Percentiles rank a stretch among this genome's conserved stretches.
Evolutionary conservation across 495 filamentous ascomycete genomes (phyloP).

Genomic region (Daldinia loculata): DNA sequence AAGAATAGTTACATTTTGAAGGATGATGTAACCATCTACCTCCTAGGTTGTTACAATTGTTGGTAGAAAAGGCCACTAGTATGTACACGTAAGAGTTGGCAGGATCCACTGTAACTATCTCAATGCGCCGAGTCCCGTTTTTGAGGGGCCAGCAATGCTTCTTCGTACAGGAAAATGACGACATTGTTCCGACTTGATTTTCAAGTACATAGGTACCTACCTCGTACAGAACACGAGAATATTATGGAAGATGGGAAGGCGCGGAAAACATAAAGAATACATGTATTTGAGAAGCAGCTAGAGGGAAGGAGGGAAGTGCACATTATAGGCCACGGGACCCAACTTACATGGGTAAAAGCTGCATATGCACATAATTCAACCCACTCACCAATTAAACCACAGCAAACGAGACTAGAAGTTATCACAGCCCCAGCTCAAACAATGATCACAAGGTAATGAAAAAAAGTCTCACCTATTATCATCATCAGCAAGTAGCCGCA

Average conservation of each 20-base stretch:
- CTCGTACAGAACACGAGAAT: conserved; percentile 2
- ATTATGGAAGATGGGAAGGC: background rate
- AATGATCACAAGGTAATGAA: conserved; percentile 39
- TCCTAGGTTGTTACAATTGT: background rate
- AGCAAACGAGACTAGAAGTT: conserved; percentile 24
- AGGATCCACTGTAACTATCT: background rate
- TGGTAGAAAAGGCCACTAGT: background rate
- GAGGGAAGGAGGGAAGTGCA: conserved; percentile 18
- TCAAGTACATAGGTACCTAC: no score
- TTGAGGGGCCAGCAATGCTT: background rate
- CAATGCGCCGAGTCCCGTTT: background rate
- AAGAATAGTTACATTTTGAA: background rate
- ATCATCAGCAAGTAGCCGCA: conserved; percentile 25
- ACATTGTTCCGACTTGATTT: background rate
- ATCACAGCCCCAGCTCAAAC: conserved; percentile 34
- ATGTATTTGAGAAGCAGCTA: conserved; percentile 20
- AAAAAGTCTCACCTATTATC: conserved; percentile 36
- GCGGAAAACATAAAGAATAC: conserved; percentile 9
- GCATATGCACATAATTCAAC: conserved; percentile 31
- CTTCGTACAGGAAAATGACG: conserved; percentile 13
- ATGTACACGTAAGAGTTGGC: conserved; percentile 6
- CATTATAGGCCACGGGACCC: conserved; percentile 29
- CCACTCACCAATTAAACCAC: conserved; percentile 28
- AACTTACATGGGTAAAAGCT: conserved; percentile 24
- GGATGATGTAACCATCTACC: conserved; percentile 4